phyloP scores from a whole-genome alignment of 129 eudicot species.

The Arctium lappa region DNA sequence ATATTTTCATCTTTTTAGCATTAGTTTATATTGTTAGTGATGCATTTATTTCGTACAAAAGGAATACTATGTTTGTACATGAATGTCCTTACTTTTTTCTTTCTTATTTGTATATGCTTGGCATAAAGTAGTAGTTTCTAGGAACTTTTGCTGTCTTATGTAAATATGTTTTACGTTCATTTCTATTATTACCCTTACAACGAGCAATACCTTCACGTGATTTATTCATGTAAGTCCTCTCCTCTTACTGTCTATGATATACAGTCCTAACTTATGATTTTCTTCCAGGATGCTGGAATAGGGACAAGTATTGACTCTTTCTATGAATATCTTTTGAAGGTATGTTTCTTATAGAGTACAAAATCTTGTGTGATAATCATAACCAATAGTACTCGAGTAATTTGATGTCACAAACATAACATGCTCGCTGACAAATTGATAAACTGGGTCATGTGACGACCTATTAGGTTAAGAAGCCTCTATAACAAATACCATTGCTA shows the following conservation, averaged over 20 bases:
- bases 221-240: neutral
- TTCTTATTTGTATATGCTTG: neutral
- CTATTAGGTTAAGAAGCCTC: too few species aligned
- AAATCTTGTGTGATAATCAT: neutral
- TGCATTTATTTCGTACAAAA: too few species aligned
- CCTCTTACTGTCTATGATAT: neutral
- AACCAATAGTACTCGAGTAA: too few species aligned
- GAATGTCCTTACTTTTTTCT: neutral
- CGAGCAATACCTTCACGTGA: neutral
- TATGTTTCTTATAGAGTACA: conserved; percentile 19
- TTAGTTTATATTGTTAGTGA: too few species aligned
- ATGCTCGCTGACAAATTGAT: too few species aligned
- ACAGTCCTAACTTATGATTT: conserved; percentile 1
- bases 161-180: neutral
- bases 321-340: conserved; percentile 97
- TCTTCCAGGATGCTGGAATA: conserved; percentile 93
- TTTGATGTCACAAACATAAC: too few species aligned
- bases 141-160: neutral
- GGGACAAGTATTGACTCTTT: conserved; percentile 99
- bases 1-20: too few species aligned
- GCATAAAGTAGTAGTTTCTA: too few species aligned
- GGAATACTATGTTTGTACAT: too few species aligned
- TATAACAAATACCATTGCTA: too few species aligned
- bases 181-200: neutral
- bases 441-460: too few species aligned